Evolutionary conservation across 177 flowering plant species (phyloP), one percentile per base, ranked within the genome.

Genomic region (Vitis hybrid): DNA sequence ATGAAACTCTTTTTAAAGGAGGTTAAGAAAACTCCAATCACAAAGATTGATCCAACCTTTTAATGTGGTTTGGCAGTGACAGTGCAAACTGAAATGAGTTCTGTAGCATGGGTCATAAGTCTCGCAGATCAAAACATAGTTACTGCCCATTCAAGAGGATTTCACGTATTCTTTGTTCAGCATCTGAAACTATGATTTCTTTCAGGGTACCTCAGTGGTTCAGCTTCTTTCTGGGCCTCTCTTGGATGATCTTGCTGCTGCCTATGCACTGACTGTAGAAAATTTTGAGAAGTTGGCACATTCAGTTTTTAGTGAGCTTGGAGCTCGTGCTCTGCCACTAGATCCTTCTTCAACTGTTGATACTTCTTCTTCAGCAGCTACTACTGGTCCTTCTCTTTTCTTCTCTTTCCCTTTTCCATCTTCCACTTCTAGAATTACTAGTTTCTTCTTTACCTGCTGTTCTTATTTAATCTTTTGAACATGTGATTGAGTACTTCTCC

Each of bases 211-310:
- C 15, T 60, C 82, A 30, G 79, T 67, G 13, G 75, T 80, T 74
- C 85, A 85, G 65, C 65, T 71, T 64, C 79, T 88, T 49, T 74
- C 88, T 21, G 86, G 81, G 7, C 75, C 71, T 62, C 70, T 21
- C n/a, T 78, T 88, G 70, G 92, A 93, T 73, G 91, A 88, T 63
- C 74, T 75, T 68, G 78, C 87, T 61, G 71, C 84, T 24, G 68
- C 84, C 8, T 89, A 81, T 78, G 9, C 77, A 1, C 75, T 19
- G 24, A 85, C 91, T 71, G 78, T 86, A 11, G 93, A 90, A 66
- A 83, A 80, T 63, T 78, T 87, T 64, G 93, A 85, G 59, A 84
- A 63, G 78, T 81, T 72, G 15, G 78, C 83, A 30, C 85, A 72
- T 59, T 70, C 83, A 15, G 67, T 72, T 60, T 18, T 55, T 21